Evolutionary conservation across 2,329 filamentous ascomycete genomes (phyloP).

Genomic region (Tolypocladium inflatum): DNA sequence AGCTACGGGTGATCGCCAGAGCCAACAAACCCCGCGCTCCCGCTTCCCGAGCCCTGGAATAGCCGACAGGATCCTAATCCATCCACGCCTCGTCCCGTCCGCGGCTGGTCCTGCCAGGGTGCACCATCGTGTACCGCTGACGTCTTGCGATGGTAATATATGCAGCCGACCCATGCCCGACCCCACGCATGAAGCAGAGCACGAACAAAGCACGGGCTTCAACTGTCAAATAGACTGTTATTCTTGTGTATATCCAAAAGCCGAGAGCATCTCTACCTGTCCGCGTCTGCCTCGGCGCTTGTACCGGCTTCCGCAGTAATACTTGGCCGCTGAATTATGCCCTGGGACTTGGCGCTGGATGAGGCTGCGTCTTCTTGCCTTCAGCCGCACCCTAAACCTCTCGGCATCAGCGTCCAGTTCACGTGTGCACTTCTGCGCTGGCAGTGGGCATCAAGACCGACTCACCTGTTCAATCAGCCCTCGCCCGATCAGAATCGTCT

Average conservation of each 20-base stretch:
- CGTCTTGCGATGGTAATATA: background rate
- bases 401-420: background rate
- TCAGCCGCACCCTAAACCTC: background rate
- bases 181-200: background rate
- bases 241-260: background rate
- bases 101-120: background rate
- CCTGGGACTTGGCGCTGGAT: background rate
- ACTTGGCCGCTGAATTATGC: background rate
- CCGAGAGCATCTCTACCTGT: background rate
- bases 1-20: background rate
- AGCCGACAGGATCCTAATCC: background rate
- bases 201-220: background rate
- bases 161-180: no score
- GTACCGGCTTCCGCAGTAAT: background rate
- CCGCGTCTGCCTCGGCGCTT: background rate
- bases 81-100: background rate
- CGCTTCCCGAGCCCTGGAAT: background rate
- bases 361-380: background rate
- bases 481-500: constrained; percentile 48
- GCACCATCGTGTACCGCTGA: background rate
- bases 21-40: background rate
- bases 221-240: background rate
- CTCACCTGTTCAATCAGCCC: constrained; percentile 39
- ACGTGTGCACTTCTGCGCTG: background rate
- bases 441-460: constrained; percentile 4